Evolutionary conservation across 164 flowering plant species (phyloP).

Genomic region (Hamamelis virginiana): DNA sequence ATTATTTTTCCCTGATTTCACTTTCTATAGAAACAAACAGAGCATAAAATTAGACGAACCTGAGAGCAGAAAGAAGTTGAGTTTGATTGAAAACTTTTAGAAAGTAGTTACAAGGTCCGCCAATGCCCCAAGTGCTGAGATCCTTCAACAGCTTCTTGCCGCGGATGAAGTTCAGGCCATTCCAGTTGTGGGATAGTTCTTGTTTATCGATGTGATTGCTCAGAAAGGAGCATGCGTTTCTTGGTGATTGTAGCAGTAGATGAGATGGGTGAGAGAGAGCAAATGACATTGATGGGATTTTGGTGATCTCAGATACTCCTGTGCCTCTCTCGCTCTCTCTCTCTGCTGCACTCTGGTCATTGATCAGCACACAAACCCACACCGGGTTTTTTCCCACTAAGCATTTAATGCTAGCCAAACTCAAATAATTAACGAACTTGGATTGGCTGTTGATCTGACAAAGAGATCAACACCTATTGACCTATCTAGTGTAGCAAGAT

Average conservation of each 20-base stretch:
- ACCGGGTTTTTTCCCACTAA: no score
- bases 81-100: slow-evolving; percentile 29
- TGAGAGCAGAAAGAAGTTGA: slow-evolving; percentile 38
- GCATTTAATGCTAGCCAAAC: no score
- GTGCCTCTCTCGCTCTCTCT: no score
- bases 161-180: slow-evolving; percentile 13
- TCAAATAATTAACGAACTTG: no score
- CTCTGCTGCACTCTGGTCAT: no score
- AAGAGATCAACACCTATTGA: no score
- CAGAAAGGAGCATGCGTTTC: neutral
- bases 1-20: no score
- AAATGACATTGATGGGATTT: neutral
- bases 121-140: slow-evolving; percentile 44
- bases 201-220: slow-evolving; percentile 6
- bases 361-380: no score
- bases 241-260: slow-evolving; percentile 1
- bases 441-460: no score
- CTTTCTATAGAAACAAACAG: neutral
- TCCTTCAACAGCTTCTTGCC: slow-evolving; percentile 31
- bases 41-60: slow-evolving; percentile 12
- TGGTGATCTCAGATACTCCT: no score
- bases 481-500: no score
- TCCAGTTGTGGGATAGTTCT: slow-evolving; percentile 4
- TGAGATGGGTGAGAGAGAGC: neutral
- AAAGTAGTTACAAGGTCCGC: slow-evolving; percentile 43